Evolutionary conservation across 345 rosid species (phyloP), one percentile per base, ranked within the genome.

Genomic region (Sisymbrium altissimum): DNA sequence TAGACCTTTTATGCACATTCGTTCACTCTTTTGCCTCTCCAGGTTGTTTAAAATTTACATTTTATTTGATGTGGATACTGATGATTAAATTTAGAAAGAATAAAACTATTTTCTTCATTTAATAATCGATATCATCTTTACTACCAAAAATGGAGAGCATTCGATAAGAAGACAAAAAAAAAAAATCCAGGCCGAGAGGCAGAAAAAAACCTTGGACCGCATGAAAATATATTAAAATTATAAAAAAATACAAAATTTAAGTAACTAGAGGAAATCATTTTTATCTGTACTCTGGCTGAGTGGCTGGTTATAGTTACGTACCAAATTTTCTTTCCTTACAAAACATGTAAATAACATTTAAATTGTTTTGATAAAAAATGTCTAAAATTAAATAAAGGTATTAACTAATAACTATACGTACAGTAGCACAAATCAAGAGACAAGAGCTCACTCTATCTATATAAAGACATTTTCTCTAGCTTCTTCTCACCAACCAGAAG

Each of bases 391-490:
- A 58, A 70, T 11, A n/a, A 39, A 29, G 50, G 15, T 9, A 53
- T 38, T 45, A 63, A 33, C n/a, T n/a, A n/a, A n/a, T n/a, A 40
- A 18, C n/a, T n/a, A 52, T 11, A 50, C 32, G 15, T 30, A 63
- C 13, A 62, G 44, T 29, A 50, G 8, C 62, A 72, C 13, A 50
- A 27, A 40, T 15, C 46, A 64, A 54, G 56, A 73, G 11, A 11
- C 46, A 64, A 54, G 56, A 73, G 11, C 46, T 43, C 38, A 43
- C 45, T 55, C 73, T 32, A 30, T 30, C 29, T 61, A 73, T 73
- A 73, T 64, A 73, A 73, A 64, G 57, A 2, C n/a, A 10, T 64
- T 7, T 53, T 11, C 6, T 35, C 56, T 12, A 11, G 56, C 19
- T n/a, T 54, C 36, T 21, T 64, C 48, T 44, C 71, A 73, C 56